phyloP scores from a whole-genome alignment of 768 basidiomycete genomes.

The Leccinum uliginosum region DNA sequence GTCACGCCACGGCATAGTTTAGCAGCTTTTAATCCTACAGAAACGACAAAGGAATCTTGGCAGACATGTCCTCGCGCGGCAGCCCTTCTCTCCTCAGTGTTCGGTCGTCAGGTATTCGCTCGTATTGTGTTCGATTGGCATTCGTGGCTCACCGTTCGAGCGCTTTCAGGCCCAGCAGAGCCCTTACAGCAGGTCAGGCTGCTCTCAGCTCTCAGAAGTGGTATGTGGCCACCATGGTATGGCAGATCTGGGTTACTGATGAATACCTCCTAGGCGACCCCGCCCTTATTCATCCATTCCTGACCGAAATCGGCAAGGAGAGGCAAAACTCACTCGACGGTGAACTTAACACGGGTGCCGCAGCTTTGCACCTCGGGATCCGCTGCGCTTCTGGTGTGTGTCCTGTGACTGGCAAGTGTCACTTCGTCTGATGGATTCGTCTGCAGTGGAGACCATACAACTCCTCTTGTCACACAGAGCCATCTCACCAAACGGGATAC shows the following conservation, averaged over 20 bases:
- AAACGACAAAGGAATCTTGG: background rate
- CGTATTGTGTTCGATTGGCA: background rate
- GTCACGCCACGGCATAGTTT: background rate
- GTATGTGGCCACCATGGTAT: conserved; percentile 30
- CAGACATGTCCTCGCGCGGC: conserved; percentile 18
- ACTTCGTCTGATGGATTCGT: conserved; percentile 1
- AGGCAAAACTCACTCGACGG: conserved; percentile 45
- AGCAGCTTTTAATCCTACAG: background rate
- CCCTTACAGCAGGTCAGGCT: conserved; percentile 64
- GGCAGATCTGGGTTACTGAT: background rate
- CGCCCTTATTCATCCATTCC: conserved; percentile 73
- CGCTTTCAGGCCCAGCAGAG: conserved; percentile 24
- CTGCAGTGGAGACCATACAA: conserved; percentile 60
- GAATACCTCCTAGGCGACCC: conserved; percentile 54
- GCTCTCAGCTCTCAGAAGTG: conserved; percentile 57
- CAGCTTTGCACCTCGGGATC: conserved; percentile 78
- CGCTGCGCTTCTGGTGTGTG: conserved; percentile 71
- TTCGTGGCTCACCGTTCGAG: conserved; percentile 4
- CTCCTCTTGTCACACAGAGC: conserved; percentile 67
- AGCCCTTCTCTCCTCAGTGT: conserved; percentile 17
- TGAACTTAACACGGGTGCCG: conserved; percentile 62
- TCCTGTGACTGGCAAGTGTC: background rate
- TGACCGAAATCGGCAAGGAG: conserved; percentile 71
- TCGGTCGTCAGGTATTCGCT: conserved; percentile 13
- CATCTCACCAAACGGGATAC: conserved; percentile 74